phyloP scores from a whole-genome alignment of 176 grass and related monocot species.

The Lolium perenne region DNA sequence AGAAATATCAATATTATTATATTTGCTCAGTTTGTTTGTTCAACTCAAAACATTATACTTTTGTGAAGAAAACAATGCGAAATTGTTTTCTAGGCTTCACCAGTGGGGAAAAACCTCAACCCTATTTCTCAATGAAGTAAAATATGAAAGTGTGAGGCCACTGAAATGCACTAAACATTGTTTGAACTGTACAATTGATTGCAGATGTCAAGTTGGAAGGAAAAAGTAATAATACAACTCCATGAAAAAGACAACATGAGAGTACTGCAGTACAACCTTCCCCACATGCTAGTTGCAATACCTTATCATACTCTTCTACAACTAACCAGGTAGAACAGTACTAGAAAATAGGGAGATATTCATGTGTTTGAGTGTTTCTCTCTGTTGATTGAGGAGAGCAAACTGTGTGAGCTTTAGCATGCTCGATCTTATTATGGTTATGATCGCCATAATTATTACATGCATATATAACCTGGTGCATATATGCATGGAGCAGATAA shows the following conservation, averaged over 20 bases:
- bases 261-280: constrained; percentile 31
- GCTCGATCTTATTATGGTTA: constrained; percentile 34
- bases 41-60: background rate
- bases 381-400: constrained; percentile 40
- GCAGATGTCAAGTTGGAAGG: constrained; percentile 12
- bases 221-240: constrained; percentile 8
- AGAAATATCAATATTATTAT: background rate
- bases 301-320: constrained; percentile 48
- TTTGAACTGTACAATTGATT: constrained; percentile 16
- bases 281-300: constrained; percentile 40
- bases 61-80: background rate
- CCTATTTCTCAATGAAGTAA: background rate
- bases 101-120: background rate
- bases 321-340: constrained; percentile 40
- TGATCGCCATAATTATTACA: constrained; percentile 4
- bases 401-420: constrained; percentile 55
- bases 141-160: background rate
- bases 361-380: constrained; percentile 24
- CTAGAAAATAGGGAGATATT: constrained; percentile 26
- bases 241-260: background rate
- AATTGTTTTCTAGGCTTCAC: background rate
- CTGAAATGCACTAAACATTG: constrained; percentile 31
- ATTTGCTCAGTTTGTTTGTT: background rate
- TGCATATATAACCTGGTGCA: background rate
- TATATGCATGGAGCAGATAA: constrained; percentile 28